Conservation (phyloP, 495 filamentous ascomycete genomes). For the Hypoxylon trugodes region DNA sequence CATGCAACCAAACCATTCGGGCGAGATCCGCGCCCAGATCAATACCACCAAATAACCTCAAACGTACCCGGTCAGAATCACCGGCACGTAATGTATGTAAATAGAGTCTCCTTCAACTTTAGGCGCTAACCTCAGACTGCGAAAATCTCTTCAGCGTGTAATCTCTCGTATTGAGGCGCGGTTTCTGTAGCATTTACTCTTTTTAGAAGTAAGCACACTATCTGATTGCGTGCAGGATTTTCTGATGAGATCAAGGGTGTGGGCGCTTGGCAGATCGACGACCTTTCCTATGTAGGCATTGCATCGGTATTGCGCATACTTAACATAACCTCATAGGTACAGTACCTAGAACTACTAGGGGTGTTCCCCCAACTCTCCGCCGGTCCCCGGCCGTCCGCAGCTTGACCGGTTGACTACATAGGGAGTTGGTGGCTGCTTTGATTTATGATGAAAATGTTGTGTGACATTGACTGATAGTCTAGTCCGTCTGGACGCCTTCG, state of each 20-base stretch:
- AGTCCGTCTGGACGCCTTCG: constrained; percentile 16
- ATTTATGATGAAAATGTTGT: constrained; percentile 14
- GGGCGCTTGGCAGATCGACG: constrained; percentile 31
- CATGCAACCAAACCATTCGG: constrained; percentile 31
- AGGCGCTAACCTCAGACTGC: constrained; percentile 12
- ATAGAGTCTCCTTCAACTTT: neutral
- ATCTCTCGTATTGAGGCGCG: constrained; percentile 11
- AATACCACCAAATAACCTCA: constrained; percentile 25
- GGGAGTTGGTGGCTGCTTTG: constrained; percentile 2
- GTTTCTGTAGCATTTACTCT: constrained; percentile 25
- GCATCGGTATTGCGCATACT: too few species aligned
- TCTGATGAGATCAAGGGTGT: constrained; percentile 15
- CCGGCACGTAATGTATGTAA: neutral
- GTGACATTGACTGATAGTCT: constrained; percentile 13
- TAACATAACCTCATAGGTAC: too few species aligned
- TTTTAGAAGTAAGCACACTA: constrained; percentile 40
- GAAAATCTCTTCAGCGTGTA: constrained; percentile 15
- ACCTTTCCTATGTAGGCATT: constrained; percentile 13
- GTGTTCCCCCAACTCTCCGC: neutral
- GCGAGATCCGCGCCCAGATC: constrained; percentile 35
- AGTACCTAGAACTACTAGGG: too few species aligned
- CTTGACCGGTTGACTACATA: constrained; percentile 12
- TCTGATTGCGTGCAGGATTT: constrained; percentile 41
- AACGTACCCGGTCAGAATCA: constrained; percentile 35
- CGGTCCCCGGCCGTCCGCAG: constrained; percentile 17